Evolutionary conservation across 768 basidiomycete genomes (phyloP), one percentile per base, ranked within the genome.

Genomic region (Butyriboletus loyo): DNA sequence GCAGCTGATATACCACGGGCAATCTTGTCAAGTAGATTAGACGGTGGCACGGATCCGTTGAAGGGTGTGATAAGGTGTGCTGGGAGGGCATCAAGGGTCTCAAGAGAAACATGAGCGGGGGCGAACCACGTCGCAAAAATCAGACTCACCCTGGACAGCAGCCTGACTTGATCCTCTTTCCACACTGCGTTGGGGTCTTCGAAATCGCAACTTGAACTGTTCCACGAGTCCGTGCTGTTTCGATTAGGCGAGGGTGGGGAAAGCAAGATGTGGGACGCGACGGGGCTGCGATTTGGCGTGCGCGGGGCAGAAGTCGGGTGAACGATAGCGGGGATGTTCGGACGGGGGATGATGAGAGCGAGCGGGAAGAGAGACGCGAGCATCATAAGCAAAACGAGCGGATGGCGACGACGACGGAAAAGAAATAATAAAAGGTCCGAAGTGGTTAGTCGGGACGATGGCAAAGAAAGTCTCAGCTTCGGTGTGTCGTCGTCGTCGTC

Each of bases 61-160:
- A 90, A 92, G 49, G 90, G 91, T 15, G 91, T 92, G 66, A 89
- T 76, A n/a, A 93, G 80, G 61, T 92, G 88, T 7, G 85, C 74
- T 10, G 90, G 90, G 53, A 92, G 82, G 39, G 86, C 85, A 65
- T 93, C 91, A 10, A 93, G 78, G 15, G 91, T 90, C 90, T 66
- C 1, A 10, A 34, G 44, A 21, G 49, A 28, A 57, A 54, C 1
- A 55, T 47, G 51, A 65, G 55, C 25, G 22, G 2, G 37, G 0
- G 2, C 24, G 36, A 52, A 53, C 14, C 46, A n/a, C 1, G 28
- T 28, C 8, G 27, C 8, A 21, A 28, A 10, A 4, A 46, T 0
- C 51, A 44, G 35, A 72, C 81, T 37, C 59, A 89, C 89, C 68
- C 87, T 77, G 52, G 80, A 73, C 40, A 91, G 78, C 14, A 92